phyloP scores from a whole-genome alignment of 192 early-diverging fungal species.

The Gigaspora rosea region DNA sequence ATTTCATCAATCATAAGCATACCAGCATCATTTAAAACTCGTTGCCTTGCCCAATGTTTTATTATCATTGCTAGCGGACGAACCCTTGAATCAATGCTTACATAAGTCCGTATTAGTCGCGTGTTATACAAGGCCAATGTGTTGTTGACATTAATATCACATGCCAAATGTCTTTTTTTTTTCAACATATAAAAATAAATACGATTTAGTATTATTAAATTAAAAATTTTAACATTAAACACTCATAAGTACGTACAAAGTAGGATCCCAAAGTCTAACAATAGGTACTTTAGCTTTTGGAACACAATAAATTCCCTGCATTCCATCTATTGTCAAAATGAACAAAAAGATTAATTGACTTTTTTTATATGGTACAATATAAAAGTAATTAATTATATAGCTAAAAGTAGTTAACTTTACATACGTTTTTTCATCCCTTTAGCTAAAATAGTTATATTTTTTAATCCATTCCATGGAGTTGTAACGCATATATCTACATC shows the following conservation, averaged over 20 bases:
- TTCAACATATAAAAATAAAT: too few species aligned
- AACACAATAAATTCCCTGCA: constrained; percentile 78
- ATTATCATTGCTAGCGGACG: constrained; percentile 88
- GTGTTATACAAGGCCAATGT: constrained; percentile 89
- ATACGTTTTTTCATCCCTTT: constrained; percentile 71
- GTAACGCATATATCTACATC: constrained; percentile 94
- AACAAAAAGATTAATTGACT: constrained; percentile 4
- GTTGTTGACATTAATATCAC: constrained; percentile 96
- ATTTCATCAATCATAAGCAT: constrained; percentile 15
- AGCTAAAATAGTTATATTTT: constrained; percentile 75
- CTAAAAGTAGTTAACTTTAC: not conserved
- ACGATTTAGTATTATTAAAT: too few species aligned
- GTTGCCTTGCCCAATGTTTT: constrained; percentile 88
- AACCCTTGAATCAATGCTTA: constrained; percentile 84
- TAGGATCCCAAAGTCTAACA: constrained; percentile 88
- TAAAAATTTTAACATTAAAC: too few species aligned
- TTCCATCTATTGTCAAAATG: constrained; percentile 61
- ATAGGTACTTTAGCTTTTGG: constrained; percentile 90
- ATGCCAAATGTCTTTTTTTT: constrained; percentile 63
- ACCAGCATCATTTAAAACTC: constrained; percentile 90
- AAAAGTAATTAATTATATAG: not conserved
- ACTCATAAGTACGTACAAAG: constrained; percentile 57
- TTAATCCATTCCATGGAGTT: constrained; percentile 78
- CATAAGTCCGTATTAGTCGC: constrained; percentile 85
- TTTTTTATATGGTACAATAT: not conserved